These are phyloP conservation scores for Talaromyces sp. DNA, from an alignment of 2,329 filamentous ascomycete species.

Conservation along the genomic window DNA sequence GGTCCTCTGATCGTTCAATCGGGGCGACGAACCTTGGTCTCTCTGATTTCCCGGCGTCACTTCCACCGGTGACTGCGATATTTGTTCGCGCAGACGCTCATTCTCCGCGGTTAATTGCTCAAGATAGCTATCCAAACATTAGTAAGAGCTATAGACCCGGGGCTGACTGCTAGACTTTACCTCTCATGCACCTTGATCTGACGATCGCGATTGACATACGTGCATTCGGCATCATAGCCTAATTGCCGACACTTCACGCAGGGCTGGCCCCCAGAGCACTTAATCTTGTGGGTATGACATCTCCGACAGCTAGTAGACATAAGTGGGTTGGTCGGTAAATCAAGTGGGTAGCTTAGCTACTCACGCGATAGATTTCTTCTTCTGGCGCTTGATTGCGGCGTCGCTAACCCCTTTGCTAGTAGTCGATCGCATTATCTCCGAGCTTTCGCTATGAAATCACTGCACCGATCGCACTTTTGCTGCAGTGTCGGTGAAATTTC, in stretches of 20 bases:
- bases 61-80: constrained; percentile 9
- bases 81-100: constrained; percentile 17
- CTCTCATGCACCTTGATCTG: constrained; percentile 23
- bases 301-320: constrained; percentile 14
- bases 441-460: not conserved
- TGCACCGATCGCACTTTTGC: not conserved
- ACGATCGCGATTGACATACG: constrained; percentile 22
- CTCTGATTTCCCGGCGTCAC: not conserved
- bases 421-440: constrained; percentile 3
- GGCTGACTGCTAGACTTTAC: constrained; percentile 6
- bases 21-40: constrained; percentile 8
- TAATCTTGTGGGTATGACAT: constrained; percentile 25
- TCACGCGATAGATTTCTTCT: constrained; percentile 23
- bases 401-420: not conserved
- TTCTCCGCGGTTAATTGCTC: constrained; percentile 27
- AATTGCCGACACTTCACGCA: constrained; percentile 19
- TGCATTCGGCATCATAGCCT: constrained; percentile 13
- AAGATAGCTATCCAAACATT: constrained; percentile 22
- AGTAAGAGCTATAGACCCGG: not conserved
- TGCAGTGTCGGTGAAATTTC: not conserved
- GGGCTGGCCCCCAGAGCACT: constrained; percentile 22
- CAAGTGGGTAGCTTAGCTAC: not conserved
- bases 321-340: not conserved
- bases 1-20: too few species aligned
- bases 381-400: constrained; percentile 14